Conservation (phyloP, 2,329 filamentous ascomycete genomes). For the Fusarium neocosmosporiellum region DNA sequence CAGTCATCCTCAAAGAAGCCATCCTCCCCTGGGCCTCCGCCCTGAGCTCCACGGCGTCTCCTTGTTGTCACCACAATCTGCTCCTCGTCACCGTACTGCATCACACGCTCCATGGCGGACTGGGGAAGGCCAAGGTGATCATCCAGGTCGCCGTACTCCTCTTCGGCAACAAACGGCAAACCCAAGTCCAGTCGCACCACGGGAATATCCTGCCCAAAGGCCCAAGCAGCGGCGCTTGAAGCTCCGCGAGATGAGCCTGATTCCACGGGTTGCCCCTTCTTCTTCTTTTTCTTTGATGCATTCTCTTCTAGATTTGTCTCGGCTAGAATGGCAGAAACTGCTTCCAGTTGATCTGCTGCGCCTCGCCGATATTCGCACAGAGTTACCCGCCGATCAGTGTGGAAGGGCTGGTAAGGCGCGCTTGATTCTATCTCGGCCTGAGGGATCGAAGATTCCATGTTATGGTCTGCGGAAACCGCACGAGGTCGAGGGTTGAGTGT, state of each 20-base stretch:
- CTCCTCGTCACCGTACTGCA: slow-evolving; percentile 73
- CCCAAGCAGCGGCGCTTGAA: slow-evolving; percentile 57
- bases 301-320: slow-evolving; percentile 56
- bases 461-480: slow-evolving; percentile 52
- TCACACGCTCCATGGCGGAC: slow-evolving; percentile 72
- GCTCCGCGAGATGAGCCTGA: slow-evolving; percentile 24
- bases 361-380: slow-evolving; percentile 72
- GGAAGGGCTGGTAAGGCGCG: slow-evolving; percentile 94
- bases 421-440: slow-evolving; percentile 95
- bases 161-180: slow-evolving; percentile 57
- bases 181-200: slow-evolving; percentile 65
- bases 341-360: slow-evolving; percentile 48
- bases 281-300: slow-evolving; percentile 52
- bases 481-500: slow-evolving; percentile 58
- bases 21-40: slow-evolving; percentile 68
- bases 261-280: slow-evolving; percentile 45
- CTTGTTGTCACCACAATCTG: slow-evolving; percentile 87
- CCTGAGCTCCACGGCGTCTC: slow-evolving; percentile 68
- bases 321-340: slow-evolving; percentile 54
- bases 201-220: slow-evolving; percentile 68
- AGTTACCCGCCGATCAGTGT: slow-evolving; percentile 87
- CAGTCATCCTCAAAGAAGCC: slow-evolving; percentile 95
- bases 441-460: slow-evolving; percentile 72
- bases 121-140: slow-evolving; percentile 70
- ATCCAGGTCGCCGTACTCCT: slow-evolving; percentile 63